Percentiles rank a stretch among this genome's conserved stretches.
Conservation (phyloP, 148 eudicot species). For the Simmondsia chinensis region DNA sequence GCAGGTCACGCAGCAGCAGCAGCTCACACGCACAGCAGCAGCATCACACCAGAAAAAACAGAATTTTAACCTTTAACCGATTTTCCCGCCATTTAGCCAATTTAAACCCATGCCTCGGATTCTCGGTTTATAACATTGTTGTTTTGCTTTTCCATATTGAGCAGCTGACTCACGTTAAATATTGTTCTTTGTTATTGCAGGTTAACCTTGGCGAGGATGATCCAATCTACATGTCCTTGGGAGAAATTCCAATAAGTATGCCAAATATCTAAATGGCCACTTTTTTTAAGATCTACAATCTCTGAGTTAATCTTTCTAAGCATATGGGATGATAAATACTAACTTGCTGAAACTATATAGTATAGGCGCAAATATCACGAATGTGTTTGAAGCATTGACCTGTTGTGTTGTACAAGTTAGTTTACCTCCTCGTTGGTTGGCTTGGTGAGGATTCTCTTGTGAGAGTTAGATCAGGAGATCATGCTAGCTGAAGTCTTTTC, state of each 20-base stretch:
- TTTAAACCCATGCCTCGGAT: not conserved
- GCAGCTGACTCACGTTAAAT: conserved; percentile 4
- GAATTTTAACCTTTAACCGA: too few relatives aligned
- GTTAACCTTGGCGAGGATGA: conserved; percentile 86
- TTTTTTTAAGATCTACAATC: conserved; percentile 19
- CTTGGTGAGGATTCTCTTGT: too few relatives aligned
- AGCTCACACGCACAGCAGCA: too few relatives aligned
- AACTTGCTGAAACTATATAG: not conserved
- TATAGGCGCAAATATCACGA: too few relatives aligned
- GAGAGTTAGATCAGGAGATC: too few relatives aligned
- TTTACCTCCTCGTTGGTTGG: too few relatives aligned
- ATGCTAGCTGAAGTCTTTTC: too few relatives aligned
- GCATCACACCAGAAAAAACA: too few relatives aligned
- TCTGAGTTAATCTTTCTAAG: conserved; percentile 16
- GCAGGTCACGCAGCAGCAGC: too few relatives aligned
- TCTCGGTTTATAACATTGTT: not conserved
- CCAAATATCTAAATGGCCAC: conserved; percentile 31
- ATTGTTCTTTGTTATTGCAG: conserved; percentile 32
- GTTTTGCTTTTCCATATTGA: not conserved
- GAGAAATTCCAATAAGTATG: conserved; percentile 94
- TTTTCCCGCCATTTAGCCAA: too few relatives aligned
- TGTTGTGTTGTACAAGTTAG: too few relatives aligned
- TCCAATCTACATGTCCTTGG: conserved; percentile 82
- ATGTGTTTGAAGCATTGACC: too few relatives aligned
- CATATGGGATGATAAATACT: not conserved